Evolutionary conservation across 768 basidiomycete species (phyloP).

Genomic region (Leucocoprinus birnbaumii): DNA sequence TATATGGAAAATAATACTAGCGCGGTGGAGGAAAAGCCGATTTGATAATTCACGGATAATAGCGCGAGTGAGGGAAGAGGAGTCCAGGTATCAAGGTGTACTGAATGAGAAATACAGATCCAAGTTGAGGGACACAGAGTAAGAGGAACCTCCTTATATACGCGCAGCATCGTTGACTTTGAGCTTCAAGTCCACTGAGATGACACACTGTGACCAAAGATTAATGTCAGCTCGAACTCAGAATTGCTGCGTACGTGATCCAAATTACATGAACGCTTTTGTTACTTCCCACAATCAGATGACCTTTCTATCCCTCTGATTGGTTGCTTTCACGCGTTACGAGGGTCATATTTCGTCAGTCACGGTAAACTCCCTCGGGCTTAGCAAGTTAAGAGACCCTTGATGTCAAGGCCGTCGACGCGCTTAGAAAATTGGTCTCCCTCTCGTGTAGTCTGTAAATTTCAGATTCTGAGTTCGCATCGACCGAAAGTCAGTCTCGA

Average conservation of each 20-base stretch:
- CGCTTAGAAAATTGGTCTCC: no score
- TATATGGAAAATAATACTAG: constrained; percentile 28
- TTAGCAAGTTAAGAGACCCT: no score
- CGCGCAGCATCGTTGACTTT: background rate
- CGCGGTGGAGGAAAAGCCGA: constrained; percentile 38
- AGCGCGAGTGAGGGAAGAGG: constrained; percentile 37
- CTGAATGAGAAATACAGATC: constrained; percentile 30
- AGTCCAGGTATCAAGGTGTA: constrained; percentile 34
- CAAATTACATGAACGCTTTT: background rate
- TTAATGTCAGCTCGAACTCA: no score
- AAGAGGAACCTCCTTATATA: background rate
- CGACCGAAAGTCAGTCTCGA: no score
- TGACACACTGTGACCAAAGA: no score
- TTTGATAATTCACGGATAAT: constrained; percentile 27
- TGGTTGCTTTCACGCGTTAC: background rate
- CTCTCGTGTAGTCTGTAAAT: no score
- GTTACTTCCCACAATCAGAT: background rate
- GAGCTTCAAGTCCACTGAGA: no score
- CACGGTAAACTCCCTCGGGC: no score
- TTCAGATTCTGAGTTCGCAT: no score
- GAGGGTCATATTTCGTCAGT: no score
- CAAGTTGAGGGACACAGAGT: constrained; percentile 32
- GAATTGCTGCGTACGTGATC: background rate
- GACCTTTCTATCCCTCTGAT: background rate
- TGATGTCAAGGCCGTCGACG: no score